Percentiles rank a stretch among this genome's conserved stretches.
phyloP scores from a whole-genome alignment of 495 filamentous ascomycete species.

The Neurospora terricola region DNA sequence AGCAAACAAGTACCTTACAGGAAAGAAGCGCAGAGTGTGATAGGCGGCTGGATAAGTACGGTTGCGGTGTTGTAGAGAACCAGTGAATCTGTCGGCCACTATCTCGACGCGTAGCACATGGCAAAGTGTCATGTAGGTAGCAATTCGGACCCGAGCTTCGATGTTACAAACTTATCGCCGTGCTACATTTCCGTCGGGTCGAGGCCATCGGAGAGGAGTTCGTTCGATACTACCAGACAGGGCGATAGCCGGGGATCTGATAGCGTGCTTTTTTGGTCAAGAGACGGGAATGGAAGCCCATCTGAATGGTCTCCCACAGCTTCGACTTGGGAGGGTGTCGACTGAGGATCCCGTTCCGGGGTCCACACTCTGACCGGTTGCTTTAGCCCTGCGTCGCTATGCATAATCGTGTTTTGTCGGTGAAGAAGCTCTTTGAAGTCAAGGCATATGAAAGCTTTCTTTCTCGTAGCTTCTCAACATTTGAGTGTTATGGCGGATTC shows the following conservation, averaged over 20 bases:
- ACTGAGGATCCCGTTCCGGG: not conserved
- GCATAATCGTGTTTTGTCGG: constrained; percentile 20
- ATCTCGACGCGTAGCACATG: not conserved
- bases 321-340: constrained; percentile 2
- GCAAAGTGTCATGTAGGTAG: not conserved
- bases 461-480: not conserved
- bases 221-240: constrained; percentile 12
- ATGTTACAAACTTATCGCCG: not conserved
- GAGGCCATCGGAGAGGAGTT: constrained; percentile 8
- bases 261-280: not conserved
- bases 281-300: not conserved
- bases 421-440: constrained; percentile 10
- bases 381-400: constrained; percentile 20
- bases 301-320: not conserved
- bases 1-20: not conserved
- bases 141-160: not conserved
- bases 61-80: not conserved
- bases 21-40: not conserved
- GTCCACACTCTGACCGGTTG: constrained; percentile 21
- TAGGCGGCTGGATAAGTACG: not conserved
- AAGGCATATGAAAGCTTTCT: constrained; percentile 2
- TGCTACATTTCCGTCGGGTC: not conserved
- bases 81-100: not conserved
- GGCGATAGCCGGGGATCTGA: constrained; percentile 3
- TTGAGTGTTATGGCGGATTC: not conserved